These are phyloP conservation scores for Salix brachista DNA, from an alignment of 345 rosid genomes.

Conservation along the genomic window DNA sequence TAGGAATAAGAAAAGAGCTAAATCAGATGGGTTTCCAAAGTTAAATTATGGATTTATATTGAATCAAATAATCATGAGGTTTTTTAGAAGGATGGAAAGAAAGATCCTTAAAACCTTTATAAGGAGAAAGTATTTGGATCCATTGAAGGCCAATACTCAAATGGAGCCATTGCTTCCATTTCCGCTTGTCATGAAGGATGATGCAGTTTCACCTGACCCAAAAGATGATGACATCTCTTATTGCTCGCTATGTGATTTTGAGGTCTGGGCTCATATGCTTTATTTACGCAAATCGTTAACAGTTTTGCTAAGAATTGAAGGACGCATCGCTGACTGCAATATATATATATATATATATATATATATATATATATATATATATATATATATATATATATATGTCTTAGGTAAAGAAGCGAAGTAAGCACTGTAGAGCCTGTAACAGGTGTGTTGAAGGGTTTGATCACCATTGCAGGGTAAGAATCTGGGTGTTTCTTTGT, in stretches of 20 bases:
- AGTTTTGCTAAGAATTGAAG: neutral
- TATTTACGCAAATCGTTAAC: neutral
- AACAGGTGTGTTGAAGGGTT: conserved; percentile 95
- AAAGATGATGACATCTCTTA: conserved; percentile 76
- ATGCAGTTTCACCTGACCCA: conserved; percentile 60
- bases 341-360: neutral
- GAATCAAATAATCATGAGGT: conserved; percentile 69
- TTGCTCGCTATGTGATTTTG: conserved; percentile 79
- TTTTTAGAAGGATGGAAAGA: conserved; percentile 75
- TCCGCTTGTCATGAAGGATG: conserved; percentile 78
- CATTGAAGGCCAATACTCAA: conserved; percentile 53
- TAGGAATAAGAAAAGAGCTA: conserved; percentile 53
- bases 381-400: neutral
- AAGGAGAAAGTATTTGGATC: conserved; percentile 79
- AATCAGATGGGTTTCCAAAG: conserved; percentile 48
- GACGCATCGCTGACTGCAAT: neutral
- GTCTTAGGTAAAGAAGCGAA: conserved; percentile 74
- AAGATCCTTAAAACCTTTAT: conserved; percentile 73
- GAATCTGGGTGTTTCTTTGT: neutral
- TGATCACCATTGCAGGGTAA: conserved; percentile 98
- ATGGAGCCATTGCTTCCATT: conserved; percentile 85
- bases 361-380: too few species aligned
- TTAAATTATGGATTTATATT: conserved; percentile 69
- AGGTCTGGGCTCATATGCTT: conserved; percentile 38
- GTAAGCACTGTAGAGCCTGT: conserved; percentile 96